Evolutionary conservation across 768 basidiomycete genomes (phyloP), one percentile per base, ranked within the genome.

Genomic region (Kondoa malvinella): DNA sequence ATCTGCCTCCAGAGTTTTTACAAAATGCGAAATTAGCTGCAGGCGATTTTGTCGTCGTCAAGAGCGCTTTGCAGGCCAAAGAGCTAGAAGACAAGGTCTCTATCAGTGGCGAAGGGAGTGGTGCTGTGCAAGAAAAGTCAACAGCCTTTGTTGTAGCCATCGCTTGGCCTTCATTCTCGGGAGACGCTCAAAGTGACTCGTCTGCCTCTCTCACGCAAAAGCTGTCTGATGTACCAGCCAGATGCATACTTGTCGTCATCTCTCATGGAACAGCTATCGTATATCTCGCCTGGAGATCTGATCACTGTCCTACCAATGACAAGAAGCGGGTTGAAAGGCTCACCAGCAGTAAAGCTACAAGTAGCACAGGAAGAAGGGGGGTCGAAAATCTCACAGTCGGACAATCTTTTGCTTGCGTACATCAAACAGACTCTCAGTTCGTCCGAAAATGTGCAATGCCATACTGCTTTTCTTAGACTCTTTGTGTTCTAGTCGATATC

Each of bases 321-420:
- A 50, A 60, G 58, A 60, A 30, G 69, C 56, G 26, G 69, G 50
- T 12, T 33, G 30, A n/a, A 4, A 33, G 34, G 30, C 69, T 4
- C 64, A 34, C 32, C 33, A 40, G 32, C 34, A n/a, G 3, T 34
- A 27, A 34, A 15, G 15, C 4, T 65, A 29, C 4, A 31, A 8
- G 25, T 59, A 34, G n/a, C 27, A 63, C n/a, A 3, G 30, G 21
- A 8, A n/a, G 26, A 63, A 63, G 12, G 15, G 12, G 29, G 21
- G 21, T 30, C 61, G 61, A 16, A 27, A 63, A 34, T 27, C 27
- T 17, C 15, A 33, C 29, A 3, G 3, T 50, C 68, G 61, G 71
- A 71, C 66, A 69, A 68, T 64, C 71, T 72, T 66, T 72, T 73
- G 26, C 69, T 70, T 65, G 71, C 68, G 3, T 73, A 71, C 27